These are phyloP conservation scores for Ogataea siamensis DNA, from an alignment of 805 yeast species.

Conservation along the genomic window DNA sequence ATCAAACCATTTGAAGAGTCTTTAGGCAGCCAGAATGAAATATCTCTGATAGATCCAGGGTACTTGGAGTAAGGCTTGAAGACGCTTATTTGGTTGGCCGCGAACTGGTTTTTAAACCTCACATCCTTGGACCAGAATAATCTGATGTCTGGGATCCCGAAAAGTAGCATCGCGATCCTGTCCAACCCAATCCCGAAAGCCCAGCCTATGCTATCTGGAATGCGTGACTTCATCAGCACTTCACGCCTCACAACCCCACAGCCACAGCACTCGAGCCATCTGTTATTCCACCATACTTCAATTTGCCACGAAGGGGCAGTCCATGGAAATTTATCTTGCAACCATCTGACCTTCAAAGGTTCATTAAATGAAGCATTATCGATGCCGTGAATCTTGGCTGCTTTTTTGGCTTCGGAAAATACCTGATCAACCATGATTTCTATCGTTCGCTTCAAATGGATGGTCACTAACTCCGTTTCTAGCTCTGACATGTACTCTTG, in stretches of 20 bases:
- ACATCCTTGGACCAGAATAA: slow-evolving; percentile 86
- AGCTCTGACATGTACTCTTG: slow-evolving; percentile 70
- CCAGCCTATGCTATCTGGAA: slow-evolving; percentile 78
- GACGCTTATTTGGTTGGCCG: slow-evolving; percentile 57
- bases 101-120: slow-evolving; percentile 73
- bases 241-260: slow-evolving; percentile 86
- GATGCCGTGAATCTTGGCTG: slow-evolving; percentile 61
- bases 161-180: slow-evolving; percentile 90
- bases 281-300: slow-evolving; percentile 98
- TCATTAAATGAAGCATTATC: slow-evolving; percentile 60
- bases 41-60: slow-evolving; percentile 83
- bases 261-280: slow-evolving; percentile 97
- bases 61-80: slow-evolving; percentile 89
- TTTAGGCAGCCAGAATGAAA: slow-evolving; percentile 84
- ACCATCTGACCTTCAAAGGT: slow-evolving; percentile 89
- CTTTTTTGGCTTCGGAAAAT: slow-evolving; percentile 65
- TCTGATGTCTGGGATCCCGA: slow-evolving; percentile 94
- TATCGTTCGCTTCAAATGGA: slow-evolving; percentile 81
- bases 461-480: slow-evolving; percentile 67
- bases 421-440: slow-evolving; percentile 82
- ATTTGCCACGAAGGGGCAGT: slow-evolving; percentile 98
- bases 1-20: slow-evolving; percentile 20
- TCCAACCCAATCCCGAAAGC: slow-evolving; percentile 97
- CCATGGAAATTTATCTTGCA: slow-evolving; percentile 96
- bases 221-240: slow-evolving; percentile 72